phyloP scores from a whole-genome alignment of 768 basidiomycete genomes.

The Boletus pseudopeckii region DNA sequence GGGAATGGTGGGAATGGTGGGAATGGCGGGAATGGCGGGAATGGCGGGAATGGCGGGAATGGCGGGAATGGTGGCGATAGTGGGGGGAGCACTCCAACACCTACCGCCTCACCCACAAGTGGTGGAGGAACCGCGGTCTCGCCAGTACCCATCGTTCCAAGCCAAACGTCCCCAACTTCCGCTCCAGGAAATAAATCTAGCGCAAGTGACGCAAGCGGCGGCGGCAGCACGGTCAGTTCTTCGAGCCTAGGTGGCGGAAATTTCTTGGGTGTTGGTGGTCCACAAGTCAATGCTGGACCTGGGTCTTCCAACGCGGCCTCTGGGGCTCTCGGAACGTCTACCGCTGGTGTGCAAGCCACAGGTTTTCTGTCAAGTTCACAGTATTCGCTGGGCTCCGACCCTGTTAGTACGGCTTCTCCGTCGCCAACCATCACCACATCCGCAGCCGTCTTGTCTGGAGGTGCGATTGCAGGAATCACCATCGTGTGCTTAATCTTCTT shows the following conservation, averaged over 20 bases:
- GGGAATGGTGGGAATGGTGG: neutral
- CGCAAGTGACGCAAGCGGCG: neutral
- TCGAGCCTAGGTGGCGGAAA: neutral
- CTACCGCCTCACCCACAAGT: neutral
- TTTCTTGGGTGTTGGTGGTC: neutral
- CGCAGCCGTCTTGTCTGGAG: constrained; percentile 34
- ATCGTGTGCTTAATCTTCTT: constrained; percentile 30
- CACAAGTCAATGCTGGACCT: neutral
- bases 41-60: neutral
- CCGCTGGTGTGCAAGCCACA: neutral
- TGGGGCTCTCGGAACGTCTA: neutral
- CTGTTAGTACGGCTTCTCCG: constrained; percentile 14
- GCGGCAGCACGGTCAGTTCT: neutral
- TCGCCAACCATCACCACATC: constrained; percentile 7
- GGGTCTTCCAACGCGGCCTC: neutral
- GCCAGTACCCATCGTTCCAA: neutral
- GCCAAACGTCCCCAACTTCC: neutral
- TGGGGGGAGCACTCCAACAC: neutral
- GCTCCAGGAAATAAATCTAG: neutral
- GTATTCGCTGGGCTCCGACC: neutral
- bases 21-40: neutral
- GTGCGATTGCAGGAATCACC: constrained; percentile 47
- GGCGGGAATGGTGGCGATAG: neutral
- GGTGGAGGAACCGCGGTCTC: neutral
- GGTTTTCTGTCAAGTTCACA: neutral